A percentile compares a stretch with the other conserved stretches of the same genome.
Conservation (phyloP, 1,284 basidiomycete species). For the Sporisorium sorghi region DNA sequence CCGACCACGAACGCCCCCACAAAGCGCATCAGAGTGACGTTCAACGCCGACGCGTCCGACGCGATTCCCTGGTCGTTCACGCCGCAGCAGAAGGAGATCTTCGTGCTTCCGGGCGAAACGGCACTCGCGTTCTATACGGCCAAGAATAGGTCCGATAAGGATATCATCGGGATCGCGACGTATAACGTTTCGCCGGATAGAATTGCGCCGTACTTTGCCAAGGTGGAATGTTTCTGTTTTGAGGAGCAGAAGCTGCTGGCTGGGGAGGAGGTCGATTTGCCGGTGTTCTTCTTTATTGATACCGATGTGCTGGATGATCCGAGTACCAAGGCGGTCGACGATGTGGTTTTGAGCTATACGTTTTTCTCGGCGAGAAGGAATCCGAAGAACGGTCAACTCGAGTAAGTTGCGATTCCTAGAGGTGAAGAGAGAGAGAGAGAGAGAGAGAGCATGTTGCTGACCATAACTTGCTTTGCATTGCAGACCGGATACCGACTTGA, state of each 20-base stretch:
- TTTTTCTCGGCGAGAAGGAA: slow-evolving; percentile 81
- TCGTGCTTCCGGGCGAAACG: slow-evolving; percentile 93
- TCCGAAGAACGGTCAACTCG: slow-evolving; percentile 64
- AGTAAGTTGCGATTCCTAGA: slow-evolving; percentile 34
- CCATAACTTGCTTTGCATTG: background rate
- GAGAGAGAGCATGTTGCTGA: no score
- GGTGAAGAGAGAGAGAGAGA: background rate
- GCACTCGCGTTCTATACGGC: slow-evolving; percentile 97
- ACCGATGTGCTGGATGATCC: slow-evolving; percentile 94
- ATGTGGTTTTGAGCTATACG: slow-evolving; percentile 94
- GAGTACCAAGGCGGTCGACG: slow-evolving; percentile 83
- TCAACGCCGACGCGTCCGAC: slow-evolving; percentile 91
- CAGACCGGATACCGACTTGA: slow-evolving; percentile 65
- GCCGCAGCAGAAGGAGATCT: slow-evolving; percentile 89
- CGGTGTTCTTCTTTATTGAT: slow-evolving; percentile 98
- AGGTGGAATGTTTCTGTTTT: slow-evolving; percentile 99
- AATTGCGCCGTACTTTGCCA: slow-evolving; percentile 98
- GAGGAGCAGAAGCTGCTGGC: slow-evolving; percentile 97
- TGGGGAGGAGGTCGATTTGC: slow-evolving; percentile 97
- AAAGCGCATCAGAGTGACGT: slow-evolving; percentile 84
- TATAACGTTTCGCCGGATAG: slow-evolving; percentile 95
- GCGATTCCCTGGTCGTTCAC: slow-evolving; percentile 92
- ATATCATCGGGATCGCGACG: slow-evolving; percentile 97
- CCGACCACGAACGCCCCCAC: slow-evolving; percentile 70
- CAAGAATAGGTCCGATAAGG: slow-evolving; percentile 83